These are phyloP conservation scores for Cyberlindnera amylophila DNA, from an alignment of 805 yeast species.

Conservation along the genomic window DNA sequence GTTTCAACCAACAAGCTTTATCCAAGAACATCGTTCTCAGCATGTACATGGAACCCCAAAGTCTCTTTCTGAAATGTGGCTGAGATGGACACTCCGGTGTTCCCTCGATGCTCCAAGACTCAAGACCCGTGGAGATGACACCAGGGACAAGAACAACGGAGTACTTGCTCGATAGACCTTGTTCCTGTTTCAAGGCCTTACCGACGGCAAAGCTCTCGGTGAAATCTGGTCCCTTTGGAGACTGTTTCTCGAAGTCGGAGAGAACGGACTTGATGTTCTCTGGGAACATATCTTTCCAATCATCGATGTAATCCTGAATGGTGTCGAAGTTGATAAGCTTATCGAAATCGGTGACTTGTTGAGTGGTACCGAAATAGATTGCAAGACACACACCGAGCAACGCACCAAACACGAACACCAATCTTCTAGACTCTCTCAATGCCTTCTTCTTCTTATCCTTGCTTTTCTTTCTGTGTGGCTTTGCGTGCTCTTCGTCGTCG, in stretches of 20 bases:
- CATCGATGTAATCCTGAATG: slow-evolving; percentile 56
- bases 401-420: slow-evolving; percentile 67
- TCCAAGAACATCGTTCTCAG: slow-evolving; percentile 86
- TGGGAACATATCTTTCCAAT: slow-evolving; percentile 76
- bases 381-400: slow-evolving; percentile 66
- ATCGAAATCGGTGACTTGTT: slow-evolving; percentile 34
- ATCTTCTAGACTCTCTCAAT: slow-evolving; percentile 41
- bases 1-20: slow-evolving; percentile 90
- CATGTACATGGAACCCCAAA: slow-evolving; percentile 99
- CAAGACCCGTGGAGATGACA: slow-evolving; percentile 91
- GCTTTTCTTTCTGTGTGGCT: background rate
- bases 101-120: slow-evolving; percentile 84
- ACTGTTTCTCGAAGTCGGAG: slow-evolving; percentile 40
- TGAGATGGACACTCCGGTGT: slow-evolving; percentile 77
- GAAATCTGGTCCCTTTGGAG: slow-evolving; percentile 38
- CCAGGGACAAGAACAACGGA: slow-evolving; percentile 96
- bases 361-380: slow-evolving; percentile 50
- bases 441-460: background rate
- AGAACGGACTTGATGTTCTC: slow-evolving; percentile 55
- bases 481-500: background rate
- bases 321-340: slow-evolving; percentile 38
- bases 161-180: slow-evolving; percentile 51
- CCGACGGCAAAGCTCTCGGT: slow-evolving; percentile 91
- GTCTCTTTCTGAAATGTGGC: slow-evolving; percentile 80
- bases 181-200: slow-evolving; percentile 47